Percentiles rank a stretch among this genome's conserved stretches.
These are phyloP conservation scores for Hordeum pubiflorum DNA, from an alignment of 202 grass and related monocot species.

Conservation along the genomic window DNA sequence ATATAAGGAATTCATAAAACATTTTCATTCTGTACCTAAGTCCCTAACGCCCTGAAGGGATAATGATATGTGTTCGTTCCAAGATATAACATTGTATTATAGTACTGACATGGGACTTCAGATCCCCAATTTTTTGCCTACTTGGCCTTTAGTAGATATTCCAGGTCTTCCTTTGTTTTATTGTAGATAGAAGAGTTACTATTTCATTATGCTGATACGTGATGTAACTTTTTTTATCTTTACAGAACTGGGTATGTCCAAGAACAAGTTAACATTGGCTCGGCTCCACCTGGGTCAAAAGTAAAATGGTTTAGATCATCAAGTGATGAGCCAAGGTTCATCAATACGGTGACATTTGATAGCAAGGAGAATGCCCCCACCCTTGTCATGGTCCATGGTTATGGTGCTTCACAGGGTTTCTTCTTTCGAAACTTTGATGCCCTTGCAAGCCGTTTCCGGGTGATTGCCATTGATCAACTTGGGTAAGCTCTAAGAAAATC, in stretches of 20 bases:
- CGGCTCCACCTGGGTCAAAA: conserved; percentile 82
- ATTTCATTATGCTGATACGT: not conserved
- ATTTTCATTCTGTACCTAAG: not conserved
- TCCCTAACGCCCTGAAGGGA: not conserved
- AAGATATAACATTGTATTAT: not conserved
- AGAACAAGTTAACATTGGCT: conserved; percentile 78
- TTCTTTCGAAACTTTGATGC: conserved; percentile 97
- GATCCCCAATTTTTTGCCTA: not conserved
- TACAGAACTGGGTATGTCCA: conserved; percentile 69
- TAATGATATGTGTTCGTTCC: not conserved
- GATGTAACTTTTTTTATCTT: conserved; percentile 3
- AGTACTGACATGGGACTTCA: not conserved
- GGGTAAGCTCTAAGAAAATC: conserved; percentile 49
- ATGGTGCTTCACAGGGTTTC: conserved; percentile 85
- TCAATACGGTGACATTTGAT: conserved; percentile 96
- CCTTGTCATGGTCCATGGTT: conserved; percentile 90
- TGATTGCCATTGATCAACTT: conserved; percentile 93
- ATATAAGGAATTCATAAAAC: not conserved
- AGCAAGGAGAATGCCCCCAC: conserved; percentile 74
- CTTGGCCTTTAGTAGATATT: not conserved
- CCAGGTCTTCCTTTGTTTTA: not conserved
- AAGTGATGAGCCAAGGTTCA: conserved; percentile 84
- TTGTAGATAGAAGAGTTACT: not conserved
- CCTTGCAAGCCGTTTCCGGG: conserved; percentile 76
- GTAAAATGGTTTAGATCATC: conserved; percentile 92